Conservation (phyloP, 2,329 filamentous ascomycete genomes). For the Colletotrichum salicis region DNA sequence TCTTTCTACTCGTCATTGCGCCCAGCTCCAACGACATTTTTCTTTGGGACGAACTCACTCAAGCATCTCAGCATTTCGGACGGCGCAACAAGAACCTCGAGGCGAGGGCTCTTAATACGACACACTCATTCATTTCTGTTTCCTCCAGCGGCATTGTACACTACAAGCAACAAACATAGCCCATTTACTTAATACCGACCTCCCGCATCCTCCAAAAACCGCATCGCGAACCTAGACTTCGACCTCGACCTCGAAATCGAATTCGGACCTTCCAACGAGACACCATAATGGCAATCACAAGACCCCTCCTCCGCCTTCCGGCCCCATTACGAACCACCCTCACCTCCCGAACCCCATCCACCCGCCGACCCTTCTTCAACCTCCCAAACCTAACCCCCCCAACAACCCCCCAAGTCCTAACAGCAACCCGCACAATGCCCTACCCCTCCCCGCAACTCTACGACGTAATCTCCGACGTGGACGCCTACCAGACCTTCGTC, state of each 20-base stretch:
- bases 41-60: not conserved
- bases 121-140: not conserved
- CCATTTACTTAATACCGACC: not conserved
- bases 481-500: slow-evolving; percentile 86
- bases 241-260: not conserved
- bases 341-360: not conserved
- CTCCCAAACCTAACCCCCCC: slow-evolving; percentile 40
- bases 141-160: not conserved
- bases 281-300: slow-evolving; percentile 9
- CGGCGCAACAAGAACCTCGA: not conserved
- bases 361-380: slow-evolving; percentile 35
- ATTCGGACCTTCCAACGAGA: not conserved
- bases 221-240: not conserved
- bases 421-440: slow-evolving; percentile 79
- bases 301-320: slow-evolving; percentile 18
- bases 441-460: slow-evolving; percentile 80
- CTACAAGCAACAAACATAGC: not conserved
- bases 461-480: slow-evolving; percentile 86
- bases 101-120: not conserved
- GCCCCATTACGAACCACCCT: not conserved
- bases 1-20: slow-evolving; percentile 23
- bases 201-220: slow-evolving; percentile 2
- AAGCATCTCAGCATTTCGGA: not conserved
- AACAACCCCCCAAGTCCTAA: slow-evolving; percentile 68
- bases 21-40: slow-evolving; percentile 3